Evolutionary conservation across 192 early-diverging fungal species (phyloP).

Genomic region (Podila minutissima): DNA sequence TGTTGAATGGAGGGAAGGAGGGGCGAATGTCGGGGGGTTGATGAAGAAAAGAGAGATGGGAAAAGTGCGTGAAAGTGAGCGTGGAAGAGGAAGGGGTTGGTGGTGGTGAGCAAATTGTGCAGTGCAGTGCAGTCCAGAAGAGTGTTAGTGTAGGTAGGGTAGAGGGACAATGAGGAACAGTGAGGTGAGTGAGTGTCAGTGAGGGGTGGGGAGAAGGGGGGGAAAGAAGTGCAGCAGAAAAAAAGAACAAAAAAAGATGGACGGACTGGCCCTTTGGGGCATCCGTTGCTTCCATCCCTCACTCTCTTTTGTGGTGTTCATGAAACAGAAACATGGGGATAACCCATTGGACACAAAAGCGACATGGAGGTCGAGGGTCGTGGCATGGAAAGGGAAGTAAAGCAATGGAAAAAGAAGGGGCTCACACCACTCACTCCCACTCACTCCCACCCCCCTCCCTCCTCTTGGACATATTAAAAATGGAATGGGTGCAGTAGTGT

Average conservation of each 20-base stretch:
- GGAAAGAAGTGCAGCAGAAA: not conserved
- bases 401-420: not conserved
- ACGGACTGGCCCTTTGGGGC: no score
- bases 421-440: not conserved
- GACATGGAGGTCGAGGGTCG: no score
- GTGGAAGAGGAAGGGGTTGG: constrained; percentile 1
- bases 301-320: no score
- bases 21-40: not conserved
- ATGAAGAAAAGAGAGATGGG: not conserved
- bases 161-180: not conserved
- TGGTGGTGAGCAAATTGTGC: not conserved
- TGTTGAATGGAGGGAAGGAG: not conserved
- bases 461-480: not conserved
- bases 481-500: no score
- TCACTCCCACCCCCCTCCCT: no score
- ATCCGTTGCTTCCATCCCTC: no score
- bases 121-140: no score
- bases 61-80: not conserved
- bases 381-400: not conserved
- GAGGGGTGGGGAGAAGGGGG: not conserved
- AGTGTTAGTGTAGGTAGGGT: no score
- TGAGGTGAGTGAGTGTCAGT: no score
- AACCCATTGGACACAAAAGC: no score
- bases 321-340: no score
- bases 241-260: no score